These are phyloP conservation scores for Pyrenochaeta sp. DNA, from an alignment of 2,329 filamentous ascomycete genomes.

Conservation along the genomic window DNA sequence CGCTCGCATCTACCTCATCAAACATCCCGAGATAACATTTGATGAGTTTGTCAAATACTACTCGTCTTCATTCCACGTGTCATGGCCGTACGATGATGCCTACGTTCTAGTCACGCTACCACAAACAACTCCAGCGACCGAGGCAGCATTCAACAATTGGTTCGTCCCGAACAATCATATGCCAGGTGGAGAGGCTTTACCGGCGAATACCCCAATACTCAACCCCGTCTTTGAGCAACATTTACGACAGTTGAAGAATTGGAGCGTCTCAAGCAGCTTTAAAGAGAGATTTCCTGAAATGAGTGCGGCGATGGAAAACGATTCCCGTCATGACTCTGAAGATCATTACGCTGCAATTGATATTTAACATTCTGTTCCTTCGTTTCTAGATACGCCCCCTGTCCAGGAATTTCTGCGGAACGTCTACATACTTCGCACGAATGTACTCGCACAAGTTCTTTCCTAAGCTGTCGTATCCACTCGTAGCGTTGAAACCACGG, in stretches of 20 bases:
- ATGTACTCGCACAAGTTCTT: slow-evolving; percentile 33
- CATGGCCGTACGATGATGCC: slow-evolving; percentile 30
- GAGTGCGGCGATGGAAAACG: slow-evolving; percentile 26
- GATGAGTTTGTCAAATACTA: slow-evolving; percentile 31
- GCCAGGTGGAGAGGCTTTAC: not conserved
- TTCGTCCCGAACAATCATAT: not conserved
- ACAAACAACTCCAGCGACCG: not conserved
- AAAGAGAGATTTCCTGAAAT: slow-evolving; percentile 28
- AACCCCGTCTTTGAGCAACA: slow-evolving; percentile 37
- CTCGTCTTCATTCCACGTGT: slow-evolving; percentile 24
- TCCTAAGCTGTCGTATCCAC: slow-evolving; percentile 26
- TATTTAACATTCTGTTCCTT: not conserved
- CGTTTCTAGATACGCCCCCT: slow-evolving; percentile 15
- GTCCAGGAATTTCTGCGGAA: slow-evolving; percentile 30
- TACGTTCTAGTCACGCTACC: slow-evolving; percentile 24
- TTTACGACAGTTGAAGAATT: slow-evolving; percentile 30
- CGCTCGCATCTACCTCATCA: slow-evolving; percentile 25
- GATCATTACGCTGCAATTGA: not conserved
- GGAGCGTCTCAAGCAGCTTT: slow-evolving; percentile 25
- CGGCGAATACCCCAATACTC: slow-evolving; percentile 15
- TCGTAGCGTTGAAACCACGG: slow-evolving; percentile 27
- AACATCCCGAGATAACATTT: slow-evolving; percentile 27
- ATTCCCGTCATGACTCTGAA: slow-evolving; percentile 2
- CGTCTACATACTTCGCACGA: slow-evolving; percentile 22
- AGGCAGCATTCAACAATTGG: not conserved